phyloP scores from a whole-genome alignment of 108 stramenopile species.

The Skeletonema costatum region DNA sequence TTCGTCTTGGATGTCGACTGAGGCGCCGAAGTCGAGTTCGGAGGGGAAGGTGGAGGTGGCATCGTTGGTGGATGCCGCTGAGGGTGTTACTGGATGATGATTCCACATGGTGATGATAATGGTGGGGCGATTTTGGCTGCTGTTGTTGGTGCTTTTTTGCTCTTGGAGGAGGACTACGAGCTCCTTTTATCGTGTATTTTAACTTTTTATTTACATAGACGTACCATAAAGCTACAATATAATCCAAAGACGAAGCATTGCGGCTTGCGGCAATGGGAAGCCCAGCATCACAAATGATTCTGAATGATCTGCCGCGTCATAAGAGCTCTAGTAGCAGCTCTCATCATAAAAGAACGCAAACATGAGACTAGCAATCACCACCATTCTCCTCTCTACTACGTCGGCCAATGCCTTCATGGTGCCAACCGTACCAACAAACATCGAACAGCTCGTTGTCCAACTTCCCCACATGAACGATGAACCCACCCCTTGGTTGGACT shows the following conservation, averaged over 20 bases:
- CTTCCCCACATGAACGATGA: neutral
- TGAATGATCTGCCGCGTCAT: too few relatives aligned
- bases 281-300: too few relatives aligned
- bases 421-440: neutral
- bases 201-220: too few relatives aligned
- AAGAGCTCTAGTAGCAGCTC: too few relatives aligned
- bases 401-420: neutral
- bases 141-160: neutral
- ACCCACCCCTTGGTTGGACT: neutral
- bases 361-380: neutral
- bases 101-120: neutral
- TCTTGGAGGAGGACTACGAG: neutral
- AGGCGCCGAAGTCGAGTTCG: constrained; percentile 42
- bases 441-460: neutral
- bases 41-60: neutral
- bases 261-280: too few relatives aligned
- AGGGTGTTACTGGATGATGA: constrained; percentile 1
- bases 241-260: too few relatives aligned
- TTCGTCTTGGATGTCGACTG: constrained; percentile 54
- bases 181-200: neutral
- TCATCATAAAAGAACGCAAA: neutral
- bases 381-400: neutral
- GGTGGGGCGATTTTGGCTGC: neutral
- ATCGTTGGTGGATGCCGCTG: neutral
- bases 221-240: too few relatives aligned